Evolutionary conservation across 257 asterid species (phyloP).

Genomic region (Forsythia suspensa): DNA sequence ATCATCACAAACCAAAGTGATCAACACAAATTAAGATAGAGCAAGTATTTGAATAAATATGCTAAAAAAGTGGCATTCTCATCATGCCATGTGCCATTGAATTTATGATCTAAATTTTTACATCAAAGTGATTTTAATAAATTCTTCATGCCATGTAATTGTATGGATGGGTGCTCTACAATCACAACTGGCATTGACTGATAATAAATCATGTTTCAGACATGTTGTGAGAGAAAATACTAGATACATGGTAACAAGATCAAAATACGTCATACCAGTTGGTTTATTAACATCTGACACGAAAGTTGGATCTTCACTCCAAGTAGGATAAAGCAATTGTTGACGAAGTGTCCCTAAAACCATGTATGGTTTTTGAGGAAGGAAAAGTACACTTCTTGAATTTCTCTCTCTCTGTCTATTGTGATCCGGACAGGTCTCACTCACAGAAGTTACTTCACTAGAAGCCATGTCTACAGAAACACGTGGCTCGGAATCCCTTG

Average conservation of each 20-base stretch:
- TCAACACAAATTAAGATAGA: background rate
- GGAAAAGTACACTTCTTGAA: constrained; percentile 67
- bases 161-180: background rate
- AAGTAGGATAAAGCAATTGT: constrained; percentile 88
- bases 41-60: too few relatives aligned
- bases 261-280: constrained; percentile 44
- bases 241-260: constrained; percentile 16
- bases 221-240: constrained; percentile 14
- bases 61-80: background rate
- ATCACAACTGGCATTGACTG: background rate
- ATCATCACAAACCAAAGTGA: background rate
- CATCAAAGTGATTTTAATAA: background rate
- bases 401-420: constrained; percentile 30
- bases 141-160: background rate
- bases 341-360: constrained; percentile 90
- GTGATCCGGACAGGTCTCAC: constrained; percentile 22
- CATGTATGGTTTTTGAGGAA: constrained; percentile 96
- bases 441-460: constrained; percentile 26
- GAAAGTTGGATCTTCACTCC: constrained; percentile 52
- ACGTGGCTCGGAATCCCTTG: constrained; percentile 26
- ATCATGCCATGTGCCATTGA: background rate
- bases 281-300: constrained; percentile 38
- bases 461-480: constrained; percentile 32
- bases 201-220: background rate
- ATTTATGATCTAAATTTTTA: background rate